Evolutionary conservation across 148 eudicot genomes (phyloP).

Genomic region (Rhododendron vialii): DNA sequence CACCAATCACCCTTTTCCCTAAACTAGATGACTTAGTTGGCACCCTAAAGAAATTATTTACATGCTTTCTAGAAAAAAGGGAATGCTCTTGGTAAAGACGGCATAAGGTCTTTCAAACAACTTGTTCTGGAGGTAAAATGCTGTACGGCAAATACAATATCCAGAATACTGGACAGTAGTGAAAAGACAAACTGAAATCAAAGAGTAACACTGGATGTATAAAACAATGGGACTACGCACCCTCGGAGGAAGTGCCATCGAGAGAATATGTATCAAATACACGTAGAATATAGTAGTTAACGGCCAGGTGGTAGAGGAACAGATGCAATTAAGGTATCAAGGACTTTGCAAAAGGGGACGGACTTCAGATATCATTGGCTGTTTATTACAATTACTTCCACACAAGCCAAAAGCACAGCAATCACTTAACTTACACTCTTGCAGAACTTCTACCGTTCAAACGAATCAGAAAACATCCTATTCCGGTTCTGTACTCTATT

Average conservation of each 20-base stretch:
- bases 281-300: not conserved
- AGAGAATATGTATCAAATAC: not conserved
- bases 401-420: not conserved
- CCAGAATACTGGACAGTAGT: not conserved
- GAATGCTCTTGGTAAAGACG: not conserved
- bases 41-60: not conserved
- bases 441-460: not conserved
- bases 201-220: not conserved
- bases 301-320: not conserved
- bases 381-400: not conserved
- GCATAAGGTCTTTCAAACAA: not conserved
- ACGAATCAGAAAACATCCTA: not conserved
- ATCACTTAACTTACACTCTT: not conserved
- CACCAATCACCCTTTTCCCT: not conserved
- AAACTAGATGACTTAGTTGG: not conserved
- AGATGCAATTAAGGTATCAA: not conserved
- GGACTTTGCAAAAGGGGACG: not conserved
- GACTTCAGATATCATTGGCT: not conserved
- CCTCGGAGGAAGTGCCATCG: not conserved
- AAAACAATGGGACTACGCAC: not conserved
- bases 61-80: not conserved
- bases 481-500: not conserved
- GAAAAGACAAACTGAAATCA: not conserved
- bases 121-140: not conserved
- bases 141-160: not conserved